Evolutionary conservation across 176 grass and related monocot genomes (phyloP), one percentile per base, ranked within the genome.

Genomic region (Lolium perenne): DNA sequence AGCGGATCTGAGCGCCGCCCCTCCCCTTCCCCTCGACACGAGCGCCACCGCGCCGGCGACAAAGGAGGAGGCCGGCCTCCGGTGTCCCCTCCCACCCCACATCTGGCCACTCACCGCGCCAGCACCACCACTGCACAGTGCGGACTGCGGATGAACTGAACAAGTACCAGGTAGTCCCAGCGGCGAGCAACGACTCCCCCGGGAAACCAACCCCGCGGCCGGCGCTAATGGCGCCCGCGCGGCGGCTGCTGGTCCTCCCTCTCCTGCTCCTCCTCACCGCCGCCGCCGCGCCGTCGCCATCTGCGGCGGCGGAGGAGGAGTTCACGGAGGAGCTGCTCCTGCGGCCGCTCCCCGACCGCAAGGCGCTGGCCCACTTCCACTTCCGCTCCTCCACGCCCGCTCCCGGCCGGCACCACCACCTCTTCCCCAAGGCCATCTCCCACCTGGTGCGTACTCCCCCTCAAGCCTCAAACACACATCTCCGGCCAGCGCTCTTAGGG

Each of bases 391-490:
- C 86, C 23, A 75, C 97, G 22, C 77, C 88, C 60, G 70, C 78
- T 71, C 82, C 55, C 32, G 91, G 88, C 22, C 68, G 64, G 46
- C 94, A 96, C 86, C 90, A 96, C 68, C 90, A 93, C 84, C 26
- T 96, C 82, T 96, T 99, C 80, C 94, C 97, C 48, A 96, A 96
- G 83, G 94, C 94, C 71, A 94, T 99, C 76, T 87, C 97, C 53
- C 94, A 99, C 83, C 76, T 99, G 88, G 94, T 99, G 88, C 50
- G 62, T 66, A 64, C 83, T 26, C 0, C 74, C 56, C 18, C 72
- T 32, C 71, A 11, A 67, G 32, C 32, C 32, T 35, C 32, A 35
- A 35, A 35, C 32, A 21, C 48, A 26, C 84, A 89, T 91, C 86
- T 72, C 57, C 74, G 12, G 7, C 59, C 48, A 35, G 2, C 56